Evolutionary conservation across 2,329 filamentous ascomycete genomes (phyloP).

Genomic region (Microsporum canis): DNA sequence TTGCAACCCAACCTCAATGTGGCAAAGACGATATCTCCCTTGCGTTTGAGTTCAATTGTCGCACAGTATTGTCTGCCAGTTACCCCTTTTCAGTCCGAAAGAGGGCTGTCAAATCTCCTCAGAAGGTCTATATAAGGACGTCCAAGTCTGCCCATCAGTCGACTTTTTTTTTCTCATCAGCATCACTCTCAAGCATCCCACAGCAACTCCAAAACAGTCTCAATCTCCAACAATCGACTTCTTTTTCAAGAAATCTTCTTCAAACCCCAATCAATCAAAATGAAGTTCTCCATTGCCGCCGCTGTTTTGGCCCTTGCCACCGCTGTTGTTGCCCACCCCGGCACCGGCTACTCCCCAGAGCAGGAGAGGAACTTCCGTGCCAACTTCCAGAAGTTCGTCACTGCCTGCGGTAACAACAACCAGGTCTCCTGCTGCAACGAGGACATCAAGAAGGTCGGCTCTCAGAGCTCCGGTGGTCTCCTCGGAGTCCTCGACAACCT

Average conservation of each 20-base stretch:
- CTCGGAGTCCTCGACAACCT: conserved; percentile 27
- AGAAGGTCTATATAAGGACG: conserved; percentile 11
- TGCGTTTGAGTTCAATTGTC: neutral
- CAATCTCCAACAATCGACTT: conserved; percentile 6
- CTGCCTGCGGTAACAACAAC: conserved; percentile 11
- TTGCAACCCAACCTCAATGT: conserved; percentile 2
- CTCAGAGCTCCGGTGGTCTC: conserved; percentile 27
- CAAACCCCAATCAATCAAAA: conserved; percentile 12
- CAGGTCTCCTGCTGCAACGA: conserved; percentile 24
- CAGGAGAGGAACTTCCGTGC: conserved; percentile 16
- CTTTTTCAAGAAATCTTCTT: conserved; percentile 9
- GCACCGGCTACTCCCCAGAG: neutral
- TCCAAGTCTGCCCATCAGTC: conserved; percentile 1
- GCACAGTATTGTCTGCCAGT: conserved; percentile 4
- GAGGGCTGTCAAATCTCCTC: neutral
- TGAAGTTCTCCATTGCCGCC: conserved; percentile 25
- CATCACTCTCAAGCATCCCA: conserved; percentile 11
- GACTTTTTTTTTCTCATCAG: conserved; percentile 12
- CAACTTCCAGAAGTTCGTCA: conserved; percentile 9
- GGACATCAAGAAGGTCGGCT: conserved; percentile 26
- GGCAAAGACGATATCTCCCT: conserved; percentile 2
- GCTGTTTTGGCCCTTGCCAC: conserved; percentile 34
- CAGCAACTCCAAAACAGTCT: conserved; percentile 5
- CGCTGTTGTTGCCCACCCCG: conserved; percentile 21
- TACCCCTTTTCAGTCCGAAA: conserved; percentile 1